Base-by-base conservation (phyloP, 2,329 filamentous ascomycete species). In the Penicillium sp. region DNA sequence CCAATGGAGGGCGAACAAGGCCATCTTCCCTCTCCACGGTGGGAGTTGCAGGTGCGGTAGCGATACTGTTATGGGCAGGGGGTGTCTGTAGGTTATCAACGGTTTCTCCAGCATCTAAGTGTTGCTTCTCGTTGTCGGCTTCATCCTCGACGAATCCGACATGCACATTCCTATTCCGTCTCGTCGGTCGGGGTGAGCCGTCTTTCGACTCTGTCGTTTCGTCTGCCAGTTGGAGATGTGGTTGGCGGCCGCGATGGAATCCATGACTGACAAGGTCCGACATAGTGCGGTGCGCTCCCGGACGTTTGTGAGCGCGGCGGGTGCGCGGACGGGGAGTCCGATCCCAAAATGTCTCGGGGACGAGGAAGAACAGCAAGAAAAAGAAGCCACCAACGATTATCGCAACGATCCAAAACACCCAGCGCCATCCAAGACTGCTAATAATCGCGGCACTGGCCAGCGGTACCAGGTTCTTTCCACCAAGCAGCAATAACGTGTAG, bases 311-410 rank as follows among this genome's bases (percentile, higher is more conserved):
- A 10, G 66, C 56, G 54, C 74, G 74, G 29, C 80, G 76, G 18
- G 72, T 70, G 29, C 75, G 73, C 8, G 72, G 71, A 28, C 75
- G 73, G 8, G 92, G 91, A 2, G 87, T 87, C 44, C 93, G 81
- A 70, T 96, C 91, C 93, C 93, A 97, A 61, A 96, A 96, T 0
- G 91, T 96, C 74, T 97, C 93, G 0, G 93, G 93, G 0, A 96
- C 89, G 63, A 96, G 95, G 53, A 96, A 79, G 69, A 95, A 96
- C 1, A 97, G 79, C 2, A 95, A 74, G 18, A 83, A 69, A 34
- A 85, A 81, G 54, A 85, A 86, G 44, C 89, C 82, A 0, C 79
- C 89, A 31, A 91, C 88, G 9, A 95, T 76, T 3, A 96, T 89
- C 0, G 91, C 84, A 42, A 95, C 85, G 50, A 95, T 85, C 87